A percentile compares a stretch with the other conserved stretches of the same genome.
Evolutionary conservation across 1,284 basidiomycete species (phyloP).

Genomic region (Moesziomyces globuligerus): DNA sequence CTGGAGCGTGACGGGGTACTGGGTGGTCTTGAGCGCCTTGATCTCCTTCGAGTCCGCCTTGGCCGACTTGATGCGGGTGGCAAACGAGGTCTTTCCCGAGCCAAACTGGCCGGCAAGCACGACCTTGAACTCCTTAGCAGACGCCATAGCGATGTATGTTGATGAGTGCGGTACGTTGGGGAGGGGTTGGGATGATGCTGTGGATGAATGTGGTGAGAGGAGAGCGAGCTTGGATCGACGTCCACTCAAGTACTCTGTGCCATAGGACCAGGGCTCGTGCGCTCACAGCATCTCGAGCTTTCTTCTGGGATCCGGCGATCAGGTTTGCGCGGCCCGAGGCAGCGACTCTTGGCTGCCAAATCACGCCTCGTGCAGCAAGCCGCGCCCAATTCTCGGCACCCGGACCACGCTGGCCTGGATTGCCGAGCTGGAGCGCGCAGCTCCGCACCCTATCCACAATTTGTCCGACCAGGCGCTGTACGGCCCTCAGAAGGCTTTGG

Average conservation of each 20-base stretch:
- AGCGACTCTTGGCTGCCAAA: too few species aligned
- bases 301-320: neutral
- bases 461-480: too few species aligned
- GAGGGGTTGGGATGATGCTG: neutral
- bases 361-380: too few species aligned
- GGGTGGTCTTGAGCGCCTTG: conserved; percentile 48
- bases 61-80: conserved; percentile 46
- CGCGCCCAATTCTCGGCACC: neutral
- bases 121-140: conserved; percentile 46
- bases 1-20: conserved; percentile 40
- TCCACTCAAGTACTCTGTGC: neutral
- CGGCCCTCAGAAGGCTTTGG: too few species aligned
- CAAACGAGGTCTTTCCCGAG: conserved; percentile 44
- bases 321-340: too few species aligned
- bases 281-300: neutral
- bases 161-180: neutral
- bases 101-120: conserved; percentile 48
- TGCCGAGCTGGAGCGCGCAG: neutral
- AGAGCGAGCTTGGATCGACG: neutral
- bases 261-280: too few species aligned
- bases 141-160: conserved; percentile 22
- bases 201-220: neutral
- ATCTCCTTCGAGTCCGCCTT: conserved; percentile 38
- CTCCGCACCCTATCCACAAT: too few species aligned
- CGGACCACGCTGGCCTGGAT: neutral